Evolutionary conservation across 352 stramenopile species (phyloP).

Genomic region (Pythium chondricola): DNA sequence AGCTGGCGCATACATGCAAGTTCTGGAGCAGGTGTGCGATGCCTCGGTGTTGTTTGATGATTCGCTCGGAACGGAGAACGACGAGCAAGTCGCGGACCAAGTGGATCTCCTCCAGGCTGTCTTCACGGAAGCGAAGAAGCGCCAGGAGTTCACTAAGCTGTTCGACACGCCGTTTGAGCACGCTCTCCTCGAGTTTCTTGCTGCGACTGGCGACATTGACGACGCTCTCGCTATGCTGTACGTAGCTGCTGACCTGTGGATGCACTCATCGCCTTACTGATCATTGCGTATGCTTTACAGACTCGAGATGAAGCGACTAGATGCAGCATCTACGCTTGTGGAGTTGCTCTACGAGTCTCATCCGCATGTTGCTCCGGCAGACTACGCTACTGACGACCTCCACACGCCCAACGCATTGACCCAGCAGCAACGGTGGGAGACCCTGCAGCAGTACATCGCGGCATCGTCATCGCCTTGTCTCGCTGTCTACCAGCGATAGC

Average conservation of each 20-base stretch:
- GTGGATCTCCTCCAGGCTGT: conserved; percentile 18
- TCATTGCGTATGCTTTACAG: conserved; percentile 3
- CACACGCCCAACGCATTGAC: not conserved
- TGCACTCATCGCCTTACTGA: not conserved
- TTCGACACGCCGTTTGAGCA: conserved; percentile 20
- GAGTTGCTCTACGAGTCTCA: conserved; percentile 23
- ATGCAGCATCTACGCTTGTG: conserved; percentile 18
- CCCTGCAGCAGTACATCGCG: conserved; percentile 19
- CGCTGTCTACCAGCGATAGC: conserved; percentile 10
- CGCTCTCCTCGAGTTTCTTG: conserved; percentile 23
- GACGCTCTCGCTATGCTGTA: conserved; percentile 18
- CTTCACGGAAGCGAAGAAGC: conserved; percentile 18
- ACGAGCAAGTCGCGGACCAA: conserved; percentile 20
- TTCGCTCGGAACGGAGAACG: not conserved
- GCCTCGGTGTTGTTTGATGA: conserved; percentile 13
- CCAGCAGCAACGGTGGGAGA: conserved; percentile 3
- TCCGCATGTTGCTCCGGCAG: conserved; percentile 10
- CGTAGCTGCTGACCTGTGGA: conserved; percentile 1
- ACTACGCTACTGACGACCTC: conserved; percentile 1
- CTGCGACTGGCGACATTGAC: conserved; percentile 17
- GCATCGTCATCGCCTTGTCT: conserved; percentile 16
- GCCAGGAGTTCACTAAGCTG: conserved; percentile 18
- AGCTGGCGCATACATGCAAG: conserved; percentile 23
- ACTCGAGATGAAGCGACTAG: conserved; percentile 13
- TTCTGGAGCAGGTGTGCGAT: conserved; percentile 19